Percentiles rank a stretch among this genome's conserved stretches.
These are phyloP conservation scores for Neotropicomus parvogracilis DNA, from an alignment of 1,284 basidiomycete species.

Conservation along the genomic window DNA sequence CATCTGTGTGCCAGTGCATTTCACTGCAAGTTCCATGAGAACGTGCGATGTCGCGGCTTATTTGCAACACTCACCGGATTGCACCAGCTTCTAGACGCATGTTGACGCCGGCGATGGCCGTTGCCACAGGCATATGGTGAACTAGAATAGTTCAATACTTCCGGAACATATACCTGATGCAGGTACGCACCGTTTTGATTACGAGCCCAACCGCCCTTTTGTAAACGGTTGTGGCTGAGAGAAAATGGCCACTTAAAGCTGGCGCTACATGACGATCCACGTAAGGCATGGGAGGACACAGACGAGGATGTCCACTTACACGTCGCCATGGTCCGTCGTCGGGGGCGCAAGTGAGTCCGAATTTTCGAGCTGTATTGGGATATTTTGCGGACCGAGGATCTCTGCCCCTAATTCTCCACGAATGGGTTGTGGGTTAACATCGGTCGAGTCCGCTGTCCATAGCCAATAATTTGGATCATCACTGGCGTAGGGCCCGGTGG, in stretches of 20 bases:
- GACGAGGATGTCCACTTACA: conserved; percentile 22
- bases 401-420: conserved; percentile 37
- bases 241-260: conserved; percentile 62
- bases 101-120: conserved; percentile 44
- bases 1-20: conserved; percentile 58
- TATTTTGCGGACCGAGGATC: conserved; percentile 48
- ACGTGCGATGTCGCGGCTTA: background rate
- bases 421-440: conserved; percentile 32
- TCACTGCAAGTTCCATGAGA: conserved; percentile 37
- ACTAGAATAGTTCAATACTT: conserved; percentile 27
- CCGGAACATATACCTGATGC: background rate
- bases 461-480: conserved; percentile 23
- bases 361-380: conserved; percentile 44
- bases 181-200: conserved; percentile 44
- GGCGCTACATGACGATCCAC: conserved; percentile 16
- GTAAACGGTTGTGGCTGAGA: conserved; percentile 51
- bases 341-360: conserved; percentile 50
- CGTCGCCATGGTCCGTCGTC: conserved; percentile 44
- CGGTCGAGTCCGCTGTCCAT: background rate
- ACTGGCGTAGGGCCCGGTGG: conserved; percentile 32
- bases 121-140: conserved; percentile 43
- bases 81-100: conserved; percentile 57
- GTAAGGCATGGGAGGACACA: background rate
- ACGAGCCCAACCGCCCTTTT: conserved; percentile 56
- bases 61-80: conserved; percentile 36